phyloP scores from a whole-genome alignment of 2,329 filamentous ascomycete species.

The Simplicillium aogashimaense region DNA sequence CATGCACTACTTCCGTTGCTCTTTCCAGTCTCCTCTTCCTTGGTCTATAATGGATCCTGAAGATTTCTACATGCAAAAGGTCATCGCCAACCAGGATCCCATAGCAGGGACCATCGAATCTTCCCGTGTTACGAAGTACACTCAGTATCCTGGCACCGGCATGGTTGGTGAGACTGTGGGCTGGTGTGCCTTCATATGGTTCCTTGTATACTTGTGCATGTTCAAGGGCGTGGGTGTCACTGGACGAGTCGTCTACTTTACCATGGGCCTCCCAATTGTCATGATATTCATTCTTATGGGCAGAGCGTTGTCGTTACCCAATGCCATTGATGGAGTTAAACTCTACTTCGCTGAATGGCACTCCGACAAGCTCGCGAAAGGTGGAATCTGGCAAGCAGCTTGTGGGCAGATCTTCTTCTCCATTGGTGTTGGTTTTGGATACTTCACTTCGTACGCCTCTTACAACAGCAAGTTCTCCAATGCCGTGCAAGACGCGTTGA shows the following conservation, averaged over 20 bases:
- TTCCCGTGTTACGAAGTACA: slow-evolving; percentile 25
- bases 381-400: slow-evolving; percentile 42
- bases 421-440: slow-evolving; percentile 41
- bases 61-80: slow-evolving; percentile 33
- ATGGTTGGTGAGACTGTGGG: slow-evolving; percentile 42
- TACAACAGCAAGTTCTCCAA: slow-evolving; percentile 44
- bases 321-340: slow-evolving; percentile 36
- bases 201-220: slow-evolving; percentile 46
- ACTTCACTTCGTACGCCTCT: slow-evolving; percentile 44
- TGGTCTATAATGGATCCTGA: slow-evolving; percentile 31
- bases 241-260: slow-evolving; percentile 44
- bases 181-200: slow-evolving; percentile 46
- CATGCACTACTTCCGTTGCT: slow-evolving; percentile 44
- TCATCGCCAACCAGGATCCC: slow-evolving; percentile 29
- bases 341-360: slow-evolving; percentile 29
- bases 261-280: slow-evolving; percentile 44
- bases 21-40: slow-evolving; percentile 40
- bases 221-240: slow-evolving; percentile 45
- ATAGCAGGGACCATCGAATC: slow-evolving; percentile 20
- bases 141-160: slow-evolving; percentile 27
- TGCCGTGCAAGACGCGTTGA: slow-evolving; percentile 41
- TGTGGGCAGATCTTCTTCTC: slow-evolving; percentile 33
- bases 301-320: slow-evolving; percentile 37
- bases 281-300: slow-evolving; percentile 42
- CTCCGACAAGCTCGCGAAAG: slow-evolving; percentile 31